Percentiles rank a stretch among this genome's conserved stretches.
Evolutionary conservation across 768 basidiomycete species (phyloP).

Genomic region (Tremella mesenterica): DNA sequence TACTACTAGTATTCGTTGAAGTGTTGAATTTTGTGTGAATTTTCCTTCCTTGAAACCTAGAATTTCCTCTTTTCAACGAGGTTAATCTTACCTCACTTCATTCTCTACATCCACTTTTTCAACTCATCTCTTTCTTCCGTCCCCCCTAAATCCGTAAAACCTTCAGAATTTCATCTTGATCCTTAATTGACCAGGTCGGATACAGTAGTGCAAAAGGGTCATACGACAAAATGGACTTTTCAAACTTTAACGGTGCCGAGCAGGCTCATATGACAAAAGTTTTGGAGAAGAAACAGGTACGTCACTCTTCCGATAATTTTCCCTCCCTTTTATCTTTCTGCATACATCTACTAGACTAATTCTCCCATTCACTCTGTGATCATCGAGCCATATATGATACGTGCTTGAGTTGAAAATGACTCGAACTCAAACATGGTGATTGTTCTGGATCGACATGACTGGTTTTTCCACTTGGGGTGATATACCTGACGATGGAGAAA

Average conservation of each 20-base stretch:
- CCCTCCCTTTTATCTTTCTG: neutral
- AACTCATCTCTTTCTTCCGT: neutral
- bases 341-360: too few relatives aligned
- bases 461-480: neutral
- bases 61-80: too few relatives aligned
- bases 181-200: too few relatives aligned
- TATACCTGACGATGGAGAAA: neutral
- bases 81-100: too few relatives aligned
- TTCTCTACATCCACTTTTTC: neutral
- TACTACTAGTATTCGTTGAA: too few relatives aligned
- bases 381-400: neutral
- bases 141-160: too few relatives aligned
- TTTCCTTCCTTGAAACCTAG: too few relatives aligned
- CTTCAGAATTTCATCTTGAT: too few relatives aligned
- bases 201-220: too few relatives aligned
- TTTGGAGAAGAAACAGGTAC: slow-evolving; percentile 93
- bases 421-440: neutral
- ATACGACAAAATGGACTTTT: slow-evolving; percentile 67
- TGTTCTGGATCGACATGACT: too few relatives aligned
- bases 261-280: slow-evolving; percentile 78
- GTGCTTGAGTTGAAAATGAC: neutral
- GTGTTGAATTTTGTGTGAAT: too few relatives aligned
- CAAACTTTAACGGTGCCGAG: slow-evolving; percentile 76
- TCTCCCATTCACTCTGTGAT: neutral
- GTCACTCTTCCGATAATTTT: slow-evolving; percentile 13